Base-by-base conservation (phyloP, 1,139 yeast species). In the Protomyces arabidopsidicola region DNA sequence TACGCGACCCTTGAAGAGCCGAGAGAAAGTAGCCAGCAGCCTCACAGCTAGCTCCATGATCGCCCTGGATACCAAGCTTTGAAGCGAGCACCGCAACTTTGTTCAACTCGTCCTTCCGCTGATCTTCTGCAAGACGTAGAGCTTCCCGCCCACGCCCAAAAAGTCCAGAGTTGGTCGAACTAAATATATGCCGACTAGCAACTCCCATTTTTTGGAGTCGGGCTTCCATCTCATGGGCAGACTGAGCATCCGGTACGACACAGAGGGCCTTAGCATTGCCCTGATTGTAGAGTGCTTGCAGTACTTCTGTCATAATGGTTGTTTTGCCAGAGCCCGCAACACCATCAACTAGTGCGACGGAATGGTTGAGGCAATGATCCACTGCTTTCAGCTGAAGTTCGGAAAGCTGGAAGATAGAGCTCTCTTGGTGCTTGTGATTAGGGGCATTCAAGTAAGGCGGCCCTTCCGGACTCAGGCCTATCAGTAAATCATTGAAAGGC, bases 261-360 rank as follows among this genome's bases (percentile, higher is more conserved):
- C 70, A 42, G 82, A 65, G 0, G 12, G 14, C 10, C 48, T 42
- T 42, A 2, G 4, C 12, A 18, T 42, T 24, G 75, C 73, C 35
- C 77, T 71, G 55, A 78, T 77, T 1, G 66, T 56, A 1, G 76
- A 73, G 56, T 69, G 72, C 62, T 75, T 76, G 20, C 68, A 66
- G 34, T 67, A 59, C 4, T 78, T 53, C 16, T 71, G 72, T 68
- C 1, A 74, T 70, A 1, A 75, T 68, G 12, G 69, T 69, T 1
- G 74, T 70, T 69, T 81, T 81, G 1, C 84, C 84, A 0, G 83
- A 76, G 1, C 83, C 83, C 1, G 82, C 78, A 0, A 81, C 77
- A 0, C 83, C 83, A 53, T 74, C 74, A 3, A 81, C 70, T 6
- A 79, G 66, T 1, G 78, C 75, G 18, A 81, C 65, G 1, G 79